Conservation (phyloP, 352 stramenopile genomes). For the Aphanomyces astaci region DNA sequence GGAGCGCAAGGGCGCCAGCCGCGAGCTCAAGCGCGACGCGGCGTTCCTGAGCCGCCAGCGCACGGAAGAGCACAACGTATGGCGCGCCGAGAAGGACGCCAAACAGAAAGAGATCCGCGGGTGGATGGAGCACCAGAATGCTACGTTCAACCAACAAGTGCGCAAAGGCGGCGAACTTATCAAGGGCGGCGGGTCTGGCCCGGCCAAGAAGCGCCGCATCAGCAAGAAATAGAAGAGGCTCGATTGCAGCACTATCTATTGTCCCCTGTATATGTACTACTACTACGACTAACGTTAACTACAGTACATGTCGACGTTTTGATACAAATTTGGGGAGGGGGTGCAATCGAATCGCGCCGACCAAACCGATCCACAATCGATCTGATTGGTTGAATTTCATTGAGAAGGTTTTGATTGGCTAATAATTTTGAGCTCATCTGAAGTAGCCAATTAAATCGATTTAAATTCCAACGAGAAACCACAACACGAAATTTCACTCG, state of each 20-base stretch:
- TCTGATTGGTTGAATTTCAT: too few relatives aligned
- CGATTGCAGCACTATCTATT: not conserved
- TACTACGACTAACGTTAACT: not conserved
- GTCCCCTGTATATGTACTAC: not conserved
- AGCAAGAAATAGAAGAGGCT: slow-evolving; percentile 37
- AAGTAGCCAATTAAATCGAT: too few relatives aligned
- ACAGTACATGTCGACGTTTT: too few relatives aligned
- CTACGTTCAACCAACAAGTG: slow-evolving; percentile 97
- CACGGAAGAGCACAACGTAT: slow-evolving; percentile 77
- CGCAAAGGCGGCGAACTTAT: slow-evolving; percentile 92
- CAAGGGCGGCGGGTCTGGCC: slow-evolving; percentile 85
- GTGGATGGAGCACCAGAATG: slow-evolving; percentile 95
- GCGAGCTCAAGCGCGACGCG: slow-evolving; percentile 91
- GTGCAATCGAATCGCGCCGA: too few relatives aligned
- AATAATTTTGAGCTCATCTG: too few relatives aligned
- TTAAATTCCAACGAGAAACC: too few relatives aligned
- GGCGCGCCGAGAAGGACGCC: slow-evolving; percentile 70
- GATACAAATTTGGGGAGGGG: too few relatives aligned
- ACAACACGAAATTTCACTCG: too few relatives aligned
- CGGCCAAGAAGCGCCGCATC: slow-evolving; percentile 47
- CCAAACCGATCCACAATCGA: too few relatives aligned
- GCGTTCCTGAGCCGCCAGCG: slow-evolving; percentile 92
- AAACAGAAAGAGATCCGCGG: slow-evolving; percentile 93
- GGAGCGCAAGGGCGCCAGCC: slow-evolving; percentile 91
- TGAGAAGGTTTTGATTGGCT: too few relatives aligned